Base-by-base conservation (phyloP, 1,139 yeast species). In the Suhomyces atakaporum region DNA sequence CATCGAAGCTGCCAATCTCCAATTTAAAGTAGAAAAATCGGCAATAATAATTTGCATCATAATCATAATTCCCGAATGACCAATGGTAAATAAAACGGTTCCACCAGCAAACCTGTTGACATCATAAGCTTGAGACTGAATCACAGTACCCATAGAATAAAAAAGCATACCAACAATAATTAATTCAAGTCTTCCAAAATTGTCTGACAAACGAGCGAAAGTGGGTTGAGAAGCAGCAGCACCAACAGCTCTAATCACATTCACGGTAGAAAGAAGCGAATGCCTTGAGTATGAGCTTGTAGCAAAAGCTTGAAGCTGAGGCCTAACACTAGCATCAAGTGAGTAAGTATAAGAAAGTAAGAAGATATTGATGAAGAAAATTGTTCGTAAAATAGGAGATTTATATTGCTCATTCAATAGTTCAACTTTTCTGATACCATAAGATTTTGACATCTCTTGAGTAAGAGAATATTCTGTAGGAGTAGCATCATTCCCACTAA, bases 201-300 rank as follows among this genome's bases (percentile, higher is more conserved):
- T 70, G 59, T 84, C 90, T 3, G 86, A 74, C 28, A 83, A 62
- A 50, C 89, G 70, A 6, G 92, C 90, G 44, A 72, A 81, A 12
- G 79, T 68, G 3, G 86, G 82, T 56, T 82, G 87, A 6, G 86
- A 73, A 18, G 85, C 89, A 26, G 88, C 88, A 36, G 81, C 84
- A 29, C 81, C 75, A 29, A 83, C 84, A 19, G 78, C 69, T 40
- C 75, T 71, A 38, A 82, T 75, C 21, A 80, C 84, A 42, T 75
- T 75, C 36, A 84, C 76, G 4, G 90, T 81, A 4, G 92, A 73
- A 34, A 77, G 60, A 36, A 82, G 64, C 10, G 89, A 78, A 56
- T 81, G 89, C 15, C 63, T 51, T 5, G 69, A 47, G 56, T 79
- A 84, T 3, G 81, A 71, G 28, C 68, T 59, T 16, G 85, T 75